Base-by-base conservation (phyloP, 345 rosid genomes). In the Lagerstroemia speciosa region DNA sequence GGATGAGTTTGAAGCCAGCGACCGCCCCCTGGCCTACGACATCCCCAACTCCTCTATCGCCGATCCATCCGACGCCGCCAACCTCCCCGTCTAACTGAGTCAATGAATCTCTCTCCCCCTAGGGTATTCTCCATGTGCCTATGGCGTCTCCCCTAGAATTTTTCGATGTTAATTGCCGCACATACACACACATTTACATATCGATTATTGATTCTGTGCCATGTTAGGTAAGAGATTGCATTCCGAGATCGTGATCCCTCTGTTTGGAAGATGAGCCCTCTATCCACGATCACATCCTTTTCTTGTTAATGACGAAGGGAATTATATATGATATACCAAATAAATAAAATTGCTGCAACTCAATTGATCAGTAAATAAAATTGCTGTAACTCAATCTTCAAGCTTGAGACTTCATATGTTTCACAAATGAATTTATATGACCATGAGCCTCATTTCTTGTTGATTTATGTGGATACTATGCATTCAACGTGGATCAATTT, bases 11-110 rank as follows among this genome's bases (percentile, higher is more conserved):
- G 94, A 87, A 41, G 81, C 83, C 11, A 74, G 78, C 3, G 84
- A 77, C 55, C 81, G 87, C 37, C 88, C 91, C 8, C 86, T 89
- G 66, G 69, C 83, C 60, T 73, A 78, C 71, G 66, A 87, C 71
- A 62, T 65, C 73, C 65, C 79, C 71, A 53, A 78, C 34, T 58
- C 63, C 32, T 58, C 63, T 19, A 19, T 30, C 14, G 33, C 19
- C 11, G 63, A 27, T 58, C 63, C 34, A 67, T 62, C 65, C 40
- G 78, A 73, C 34, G 75, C 33, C 46, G 34, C 45, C 64, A 68
- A 41, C 64, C 36, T 52, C 64, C 55, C 69, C 27, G 66, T 69
- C 48, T 74, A 72, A 64, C 55, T 37, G 29, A 15, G 20, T 5
- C 2, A 52, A 2, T 20, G 2, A 48, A 22, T 17, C 24, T 30